Percentiles rank a stretch among this genome's conserved stretches.
These are phyloP conservation scores for Fremontodendron californicum DNA, from an alignment of 345 rosid genomes.

Conservation along the genomic window DNA sequence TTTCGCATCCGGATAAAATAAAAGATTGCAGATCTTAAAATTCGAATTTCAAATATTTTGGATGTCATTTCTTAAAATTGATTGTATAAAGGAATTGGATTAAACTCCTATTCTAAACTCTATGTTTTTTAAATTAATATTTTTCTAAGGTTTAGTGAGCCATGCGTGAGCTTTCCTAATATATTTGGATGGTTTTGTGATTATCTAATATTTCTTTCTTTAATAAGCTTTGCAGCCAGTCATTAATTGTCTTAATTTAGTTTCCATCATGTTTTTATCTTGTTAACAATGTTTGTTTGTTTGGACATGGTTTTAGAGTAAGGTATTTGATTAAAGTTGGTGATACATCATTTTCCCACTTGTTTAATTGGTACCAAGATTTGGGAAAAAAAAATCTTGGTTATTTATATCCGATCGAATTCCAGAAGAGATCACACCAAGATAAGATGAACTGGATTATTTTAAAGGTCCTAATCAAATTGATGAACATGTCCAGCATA, in stretches of 20 bases:
- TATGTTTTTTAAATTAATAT: no score
- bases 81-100: no score
- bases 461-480: not conserved
- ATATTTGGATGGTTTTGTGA: slow-evolving; percentile 10
- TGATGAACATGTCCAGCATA: not conserved
- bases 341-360: slow-evolving; percentile 23
- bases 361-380: slow-evolving; percentile 17
- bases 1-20: no score
- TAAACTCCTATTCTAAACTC: not conserved
- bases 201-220: not conserved
- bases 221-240: not conserved
- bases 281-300: slow-evolving; percentile 19
- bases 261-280: not conserved
- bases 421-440: not conserved
- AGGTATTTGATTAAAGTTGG: slow-evolving; percentile 14
- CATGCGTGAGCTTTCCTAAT: slow-evolving; percentile 15
- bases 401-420: not conserved
- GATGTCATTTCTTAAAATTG: no score
- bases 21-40: not conserved
- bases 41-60: no score
- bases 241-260: not conserved
- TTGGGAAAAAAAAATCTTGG: not conserved
- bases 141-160: slow-evolving; percentile 14
- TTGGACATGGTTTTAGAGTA: slow-evolving; percentile 42
- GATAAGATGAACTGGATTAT: not conserved